These are phyloP conservation scores for Selaginella moellendorffii DNA, from an alignment of 75 land plant genomes.

Conservation along the genomic window DNA sequence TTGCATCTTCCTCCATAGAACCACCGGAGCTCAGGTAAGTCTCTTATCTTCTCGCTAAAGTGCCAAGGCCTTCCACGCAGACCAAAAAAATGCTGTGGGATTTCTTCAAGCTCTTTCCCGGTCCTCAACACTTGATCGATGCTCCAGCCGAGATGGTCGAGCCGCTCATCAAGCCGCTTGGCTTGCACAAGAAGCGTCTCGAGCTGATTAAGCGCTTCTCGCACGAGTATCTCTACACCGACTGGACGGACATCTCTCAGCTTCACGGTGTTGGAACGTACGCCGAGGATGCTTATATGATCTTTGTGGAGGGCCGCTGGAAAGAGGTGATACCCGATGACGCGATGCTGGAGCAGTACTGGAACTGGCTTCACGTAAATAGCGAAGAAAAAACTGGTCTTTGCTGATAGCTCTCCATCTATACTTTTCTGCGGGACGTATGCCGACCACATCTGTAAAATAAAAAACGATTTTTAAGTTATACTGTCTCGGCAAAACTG, in stretches of 20 bases:
- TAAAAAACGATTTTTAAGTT: too few relatives aligned
- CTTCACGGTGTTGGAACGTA: conserved; percentile 87
- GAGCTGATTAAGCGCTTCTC: conserved; percentile 44
- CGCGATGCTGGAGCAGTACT: conserved; percentile 53
- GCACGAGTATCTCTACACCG: conserved; percentile 31
- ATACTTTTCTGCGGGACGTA: too few relatives aligned
- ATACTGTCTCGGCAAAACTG: too few relatives aligned
- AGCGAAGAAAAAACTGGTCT: too few relatives aligned
- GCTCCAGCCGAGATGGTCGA: conserved; percentile 29
- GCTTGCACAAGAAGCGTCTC: conserved; percentile 57
- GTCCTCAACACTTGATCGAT: conserved; percentile 35
- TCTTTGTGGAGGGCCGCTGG: conserved; percentile 74
- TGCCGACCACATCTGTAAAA: too few relatives aligned
- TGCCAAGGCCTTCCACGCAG: conserved; percentile 23
- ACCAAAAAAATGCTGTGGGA: conserved; percentile 37
- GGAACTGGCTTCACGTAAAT: conserved; percentile 36
- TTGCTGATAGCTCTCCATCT: too few relatives aligned
- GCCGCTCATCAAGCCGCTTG: conserved; percentile 39
- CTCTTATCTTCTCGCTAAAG: not conserved
- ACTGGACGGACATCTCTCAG: conserved; percentile 69
- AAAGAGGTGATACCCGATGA: conserved; percentile 44
- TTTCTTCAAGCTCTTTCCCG: conserved; percentile 56
- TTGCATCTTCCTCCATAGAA: conserved; percentile 66
- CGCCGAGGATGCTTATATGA: conserved; percentile 87
- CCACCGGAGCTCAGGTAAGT: conserved; percentile 58